Conservation (phyloP, 2,329 filamentous ascomycete genomes). For the Exophiala dermatitidis region DNA sequence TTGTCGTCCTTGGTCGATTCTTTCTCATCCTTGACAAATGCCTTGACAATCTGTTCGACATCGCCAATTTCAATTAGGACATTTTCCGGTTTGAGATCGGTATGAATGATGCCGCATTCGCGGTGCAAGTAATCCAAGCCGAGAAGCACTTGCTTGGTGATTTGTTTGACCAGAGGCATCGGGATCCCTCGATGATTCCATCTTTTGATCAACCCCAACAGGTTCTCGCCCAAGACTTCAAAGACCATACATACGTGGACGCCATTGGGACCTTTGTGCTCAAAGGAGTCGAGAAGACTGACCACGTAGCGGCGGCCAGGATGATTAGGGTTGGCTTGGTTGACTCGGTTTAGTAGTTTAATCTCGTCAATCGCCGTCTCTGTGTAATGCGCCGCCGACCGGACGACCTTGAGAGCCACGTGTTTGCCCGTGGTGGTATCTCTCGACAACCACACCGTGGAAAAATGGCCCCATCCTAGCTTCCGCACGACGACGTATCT, state of each 20-base stretch:
- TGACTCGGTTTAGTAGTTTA: slow-evolving; percentile 94
- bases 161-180: slow-evolving; percentile 94
- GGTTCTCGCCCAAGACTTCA: slow-evolving; percentile 90
- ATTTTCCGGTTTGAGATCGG: slow-evolving; percentile 83
- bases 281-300: slow-evolving; percentile 91
- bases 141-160: slow-evolving; percentile 93
- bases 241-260: slow-evolving; percentile 99
- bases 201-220: slow-evolving; percentile 90
- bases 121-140: slow-evolving; percentile 94
- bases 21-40: slow-evolving; percentile 78
- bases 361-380: slow-evolving; percentile 99
- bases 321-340: slow-evolving; percentile 88
- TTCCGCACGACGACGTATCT: slow-evolving; percentile 96
- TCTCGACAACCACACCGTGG: slow-evolving; percentile 80
- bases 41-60: slow-evolving; percentile 96
- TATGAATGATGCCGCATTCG: slow-evolving; percentile 98
- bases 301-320: slow-evolving; percentile 93
- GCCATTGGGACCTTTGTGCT: slow-evolving; percentile 93
- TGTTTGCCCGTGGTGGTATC: slow-evolving; percentile 88
- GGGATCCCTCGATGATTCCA: slow-evolving; percentile 98
- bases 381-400: slow-evolving; percentile 95
- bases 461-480: slow-evolving; percentile 97
- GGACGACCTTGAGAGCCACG: slow-evolving; percentile 94
- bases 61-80: slow-evolving; percentile 98
- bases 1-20: slow-evolving; percentile 79